Evolutionary conservation across 352 stramenopile genomes (phyloP), one percentile per base, ranked within the genome.

Genomic region (Phytophthora pseudosyringae): DNA sequence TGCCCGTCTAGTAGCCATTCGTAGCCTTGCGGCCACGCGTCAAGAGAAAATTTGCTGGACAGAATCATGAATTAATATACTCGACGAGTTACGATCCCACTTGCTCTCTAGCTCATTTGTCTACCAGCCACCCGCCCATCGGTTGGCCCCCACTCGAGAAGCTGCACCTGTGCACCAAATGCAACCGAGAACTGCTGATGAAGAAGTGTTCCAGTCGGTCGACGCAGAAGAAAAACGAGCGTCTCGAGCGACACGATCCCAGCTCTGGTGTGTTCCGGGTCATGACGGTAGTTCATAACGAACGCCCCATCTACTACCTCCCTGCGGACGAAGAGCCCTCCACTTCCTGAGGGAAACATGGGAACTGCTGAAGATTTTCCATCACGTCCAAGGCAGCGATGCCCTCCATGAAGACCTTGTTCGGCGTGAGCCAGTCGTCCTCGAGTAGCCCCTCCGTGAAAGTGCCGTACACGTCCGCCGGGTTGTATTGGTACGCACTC

Each of bases 401-500:
- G 32, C 71, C 81, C 6, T 86, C 38, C 21, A 91, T 50, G 47
- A 88, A 91, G 0, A 80, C 73, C 33, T 74, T 74, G 56, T 91
- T 86, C 5, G 77, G 76, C n/a, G 80, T 87, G 21, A 89, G 67
- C 80, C 80, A 91, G 58, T 91, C 80, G 63, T 91, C 80, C 13
- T 69, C 43, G 18, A 91, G 59, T 35, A 91, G 40, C 2, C 80
- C 80, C 57, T 91, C 80, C 3, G 76, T 88, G 64, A 86, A 91
- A 0, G 52, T 39, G 6, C 80, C 76, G 52, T 74, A 80, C 44
- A 44, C 85, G 49, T 88, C 79, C 6, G 79, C 76, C 0, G 82
- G 82, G 59, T 91, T 91, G 64, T 73, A 91, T 60, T 86, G 74
- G 69, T 91, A 91, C 44, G 78, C 82, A 59, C 73, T 86, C 63